Base-by-base conservation (phyloP, 2,329 filamentous ascomycete genomes). In the Alternaria metachromatica region DNA sequence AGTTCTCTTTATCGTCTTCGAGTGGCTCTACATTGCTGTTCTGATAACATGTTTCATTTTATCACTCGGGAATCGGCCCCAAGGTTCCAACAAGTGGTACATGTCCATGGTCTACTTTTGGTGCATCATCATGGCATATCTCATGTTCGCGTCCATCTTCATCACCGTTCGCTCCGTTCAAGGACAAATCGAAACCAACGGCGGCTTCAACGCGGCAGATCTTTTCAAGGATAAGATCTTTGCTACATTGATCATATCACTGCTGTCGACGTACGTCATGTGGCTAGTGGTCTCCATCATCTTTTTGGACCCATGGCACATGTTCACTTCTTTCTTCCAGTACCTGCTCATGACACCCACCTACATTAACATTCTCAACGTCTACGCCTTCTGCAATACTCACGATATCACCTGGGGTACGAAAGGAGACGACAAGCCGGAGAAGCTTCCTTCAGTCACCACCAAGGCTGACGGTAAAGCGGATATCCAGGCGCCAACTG, bases 261-360 rank as follows among this genome's bases (percentile, higher is more conserved):
- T 98, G 74, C 87, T 92, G 74, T 96, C 94, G 11, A 99, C 96
- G 0, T 99, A 96, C 78, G 87, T 96, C 66, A 90, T 99, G 75
- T 99, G 94, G 91, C 87, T 98, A 63, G 82, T 99, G 55, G 92
- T 93, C 0, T 97, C 94, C 9, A 86, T 99, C 69, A 85, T 99
- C 71, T 98, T 98, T 89, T 89, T 98, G 80, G 96, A 99, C 79
- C 96, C 96, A 5, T 99, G 96, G 95, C 96, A 99, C 83, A 98
- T 99, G 94, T 87, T 97, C 80, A 98, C 96, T n/a, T 89, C 83
- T 55, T 93, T 98, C 81, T 80, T 94, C 53, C 96, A 98, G 87
- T 99, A 99, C 80, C 89, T 98, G 72, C 88, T 98, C 45, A 87
- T 99, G 62, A 97, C 94, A 0, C 96, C 96, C 0, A 97, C 94